Evolutionary conservation across 345 rosid species (phyloP).

Genomic region (Rhodamnia argentea): DNA sequence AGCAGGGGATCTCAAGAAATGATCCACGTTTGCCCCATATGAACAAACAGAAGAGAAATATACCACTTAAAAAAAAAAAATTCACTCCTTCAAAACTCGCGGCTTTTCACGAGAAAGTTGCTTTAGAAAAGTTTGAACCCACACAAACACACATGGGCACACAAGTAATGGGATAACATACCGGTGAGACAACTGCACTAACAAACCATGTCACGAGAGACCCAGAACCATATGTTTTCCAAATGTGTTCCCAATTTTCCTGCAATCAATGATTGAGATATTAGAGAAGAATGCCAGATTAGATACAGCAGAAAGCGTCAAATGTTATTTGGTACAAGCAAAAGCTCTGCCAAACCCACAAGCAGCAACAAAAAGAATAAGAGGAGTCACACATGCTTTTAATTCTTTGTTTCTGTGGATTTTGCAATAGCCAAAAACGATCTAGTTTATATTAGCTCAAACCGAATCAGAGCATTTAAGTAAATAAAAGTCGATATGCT

Average conservation of each 20-base stretch:
- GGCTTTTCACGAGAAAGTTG: neutral
- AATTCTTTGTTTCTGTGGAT: neutral
- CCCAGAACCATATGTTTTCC: slow-evolving; percentile 66
- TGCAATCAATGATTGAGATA: neutral
- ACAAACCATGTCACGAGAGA: slow-evolving; percentile 66
- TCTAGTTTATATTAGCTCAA: neutral
- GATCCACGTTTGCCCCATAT: neutral
- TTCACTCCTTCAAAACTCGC: neutral
- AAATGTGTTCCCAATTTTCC: slow-evolving; percentile 76
- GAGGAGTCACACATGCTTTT: neutral
- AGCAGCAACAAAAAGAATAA: neutral
- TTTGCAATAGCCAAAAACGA: neutral
- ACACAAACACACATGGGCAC: neutral
- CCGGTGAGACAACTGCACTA: slow-evolving; percentile 74
- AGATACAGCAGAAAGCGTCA: neutral
- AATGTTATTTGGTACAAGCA: neutral
- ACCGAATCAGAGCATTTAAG: neutral
- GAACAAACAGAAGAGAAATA: neutral
- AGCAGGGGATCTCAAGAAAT: neutral
- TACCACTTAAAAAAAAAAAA: neutral
- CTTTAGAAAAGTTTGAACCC: neutral
- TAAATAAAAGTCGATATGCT: neutral
- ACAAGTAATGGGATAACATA: slow-evolving; percentile 8
- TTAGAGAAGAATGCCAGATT: neutral
- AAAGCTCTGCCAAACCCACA: neutral